Conservation (phyloP, 1,139 yeast genomes). For the Schwanniomyces etchellsii region DNA sequence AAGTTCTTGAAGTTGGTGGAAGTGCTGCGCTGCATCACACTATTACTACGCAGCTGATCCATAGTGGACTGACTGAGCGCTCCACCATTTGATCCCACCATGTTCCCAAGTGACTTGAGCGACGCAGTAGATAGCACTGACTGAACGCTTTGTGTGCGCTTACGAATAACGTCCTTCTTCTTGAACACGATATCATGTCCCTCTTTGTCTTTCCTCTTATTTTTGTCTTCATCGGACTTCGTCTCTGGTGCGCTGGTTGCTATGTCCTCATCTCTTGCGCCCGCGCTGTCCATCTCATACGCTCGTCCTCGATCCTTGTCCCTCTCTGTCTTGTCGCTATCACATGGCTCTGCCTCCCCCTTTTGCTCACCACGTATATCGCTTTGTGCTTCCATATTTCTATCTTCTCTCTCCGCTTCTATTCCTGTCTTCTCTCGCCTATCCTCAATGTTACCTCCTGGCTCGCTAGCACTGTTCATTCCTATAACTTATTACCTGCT, state of each 20-base stretch:
- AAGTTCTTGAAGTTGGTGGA: conserved; percentile 27
- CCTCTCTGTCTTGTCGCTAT: too few species aligned
- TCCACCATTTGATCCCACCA: neutral
- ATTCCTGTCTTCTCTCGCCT: conserved; percentile 2
- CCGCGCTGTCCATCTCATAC: conserved; percentile 1
- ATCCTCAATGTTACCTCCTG: neutral
- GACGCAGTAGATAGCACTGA: conserved; percentile 62
- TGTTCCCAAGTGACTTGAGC: conserved; percentile 40
- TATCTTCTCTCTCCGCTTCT: conserved; percentile 1
- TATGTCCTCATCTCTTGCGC: neutral
- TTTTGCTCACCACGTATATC: neutral
- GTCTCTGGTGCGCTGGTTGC: too few species aligned
- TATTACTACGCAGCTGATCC: conserved; percentile 14
- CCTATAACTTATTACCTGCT: neutral
- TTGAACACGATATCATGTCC: conserved; percentile 28
- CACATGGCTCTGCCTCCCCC: too few species aligned
- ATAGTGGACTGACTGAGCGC: conserved; percentile 6
- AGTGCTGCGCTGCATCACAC: conserved; percentile 15
- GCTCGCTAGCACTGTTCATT: too few species aligned
- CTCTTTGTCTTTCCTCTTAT: neutral
- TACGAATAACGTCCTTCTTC: conserved; percentile 46
- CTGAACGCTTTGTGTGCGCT: conserved; percentile 57
- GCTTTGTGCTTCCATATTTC: neutral
- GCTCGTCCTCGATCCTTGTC: too few species aligned
- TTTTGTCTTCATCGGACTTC: conserved; percentile 3